phyloP scores from a whole-genome alignment of 1,284 basidiomycete genomes.

The Kalmanozyma brasiliensis region DNA sequence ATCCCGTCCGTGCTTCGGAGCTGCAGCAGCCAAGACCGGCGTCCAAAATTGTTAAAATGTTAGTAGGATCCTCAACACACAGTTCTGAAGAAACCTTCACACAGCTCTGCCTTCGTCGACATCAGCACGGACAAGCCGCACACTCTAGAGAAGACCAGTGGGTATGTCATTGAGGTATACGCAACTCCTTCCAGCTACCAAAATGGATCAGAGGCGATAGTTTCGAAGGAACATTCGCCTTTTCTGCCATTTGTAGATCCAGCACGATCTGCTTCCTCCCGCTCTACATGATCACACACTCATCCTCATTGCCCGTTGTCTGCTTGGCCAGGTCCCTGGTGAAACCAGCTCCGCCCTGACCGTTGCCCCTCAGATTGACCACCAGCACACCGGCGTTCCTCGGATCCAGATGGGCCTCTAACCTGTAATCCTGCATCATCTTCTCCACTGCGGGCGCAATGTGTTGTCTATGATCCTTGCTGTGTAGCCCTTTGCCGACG shows the following conservation, averaged over 20 bases:
- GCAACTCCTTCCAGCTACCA: no score
- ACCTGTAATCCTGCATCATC: constrained; percentile 82
- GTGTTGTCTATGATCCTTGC: constrained; percentile 80
- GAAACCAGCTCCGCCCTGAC: constrained; percentile 63
- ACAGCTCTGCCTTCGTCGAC: no score
- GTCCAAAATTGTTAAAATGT: no score
- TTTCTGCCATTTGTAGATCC: no score
- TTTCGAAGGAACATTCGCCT: no score
- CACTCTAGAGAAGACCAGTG: no score
- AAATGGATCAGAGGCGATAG: no score
- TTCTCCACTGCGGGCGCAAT: constrained; percentile 92
- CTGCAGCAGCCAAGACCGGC: constrained; percentile 1
- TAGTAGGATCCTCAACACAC: no score
- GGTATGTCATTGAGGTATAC: no score
- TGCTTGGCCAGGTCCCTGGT: constrained; percentile 60
- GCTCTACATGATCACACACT: constrained; percentile 45
- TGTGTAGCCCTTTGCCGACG: constrained; percentile 87
- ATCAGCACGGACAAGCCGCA: no score
- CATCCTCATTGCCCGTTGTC: constrained; percentile 60
- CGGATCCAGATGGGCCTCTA: constrained; percentile 82
- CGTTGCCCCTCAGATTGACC: constrained; percentile 76
- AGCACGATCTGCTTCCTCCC: no score
- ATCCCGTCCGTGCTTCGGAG: neutral
- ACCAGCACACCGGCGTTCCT: constrained; percentile 86
- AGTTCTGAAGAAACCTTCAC: no score